Percentiles rank a stretch among this genome's conserved stretches.
These are phyloP conservation scores for Pelargonium fulgidum DNA, from an alignment of 441 rosid genomes.

Conservation along the genomic window DNA sequence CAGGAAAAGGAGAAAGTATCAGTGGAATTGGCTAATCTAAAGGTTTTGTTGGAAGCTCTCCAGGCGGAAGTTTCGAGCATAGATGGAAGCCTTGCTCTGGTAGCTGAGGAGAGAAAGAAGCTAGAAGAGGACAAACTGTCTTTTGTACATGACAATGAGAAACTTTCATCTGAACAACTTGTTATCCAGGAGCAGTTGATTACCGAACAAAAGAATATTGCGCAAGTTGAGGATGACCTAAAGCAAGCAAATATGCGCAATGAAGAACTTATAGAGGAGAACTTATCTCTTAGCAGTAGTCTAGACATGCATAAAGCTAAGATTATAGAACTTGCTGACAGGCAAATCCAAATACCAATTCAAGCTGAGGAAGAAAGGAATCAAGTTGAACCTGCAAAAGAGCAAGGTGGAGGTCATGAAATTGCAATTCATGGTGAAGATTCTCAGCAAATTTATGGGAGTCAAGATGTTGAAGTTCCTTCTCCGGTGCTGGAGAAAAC, in stretches of 20 bases:
- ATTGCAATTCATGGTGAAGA: conserved; percentile 28
- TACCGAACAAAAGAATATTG: conserved; percentile 33
- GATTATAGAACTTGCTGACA: conserved; percentile 33
- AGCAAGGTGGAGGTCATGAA: conserved; percentile 21
- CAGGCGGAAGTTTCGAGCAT: conserved; percentile 43
- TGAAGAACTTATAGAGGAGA: conserved; percentile 56
- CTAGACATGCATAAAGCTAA: conserved; percentile 37
- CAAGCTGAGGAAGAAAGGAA: conserved; percentile 27
- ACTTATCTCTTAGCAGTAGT: conserved; percentile 39
- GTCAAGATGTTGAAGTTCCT: conserved; percentile 25
- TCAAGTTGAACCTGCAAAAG: conserved; percentile 26
- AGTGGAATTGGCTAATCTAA: conserved; percentile 35
- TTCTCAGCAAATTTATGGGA: conserved; percentile 22
- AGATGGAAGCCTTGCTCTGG: conserved; percentile 33
- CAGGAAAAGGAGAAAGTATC: conserved; percentile 32
- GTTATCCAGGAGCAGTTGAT: conserved; percentile 50
- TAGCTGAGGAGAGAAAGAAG: conserved; percentile 39
- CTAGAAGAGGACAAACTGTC: conserved; percentile 43
- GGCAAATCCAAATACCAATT: conserved; percentile 26
- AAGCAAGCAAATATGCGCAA: conserved; percentile 38
- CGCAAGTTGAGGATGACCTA: conserved; percentile 42
- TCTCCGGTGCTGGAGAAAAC: conserved; percentile 23
- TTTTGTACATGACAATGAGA: conserved; percentile 44
- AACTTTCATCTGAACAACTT: conserved; percentile 52
- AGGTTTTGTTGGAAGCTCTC: conserved; percentile 34